Evolutionary conservation across 2,329 filamentous ascomycete genomes (phyloP), one percentile per base, ranked within the genome.

Genomic region (Diaporthe ilicicola): DNA sequence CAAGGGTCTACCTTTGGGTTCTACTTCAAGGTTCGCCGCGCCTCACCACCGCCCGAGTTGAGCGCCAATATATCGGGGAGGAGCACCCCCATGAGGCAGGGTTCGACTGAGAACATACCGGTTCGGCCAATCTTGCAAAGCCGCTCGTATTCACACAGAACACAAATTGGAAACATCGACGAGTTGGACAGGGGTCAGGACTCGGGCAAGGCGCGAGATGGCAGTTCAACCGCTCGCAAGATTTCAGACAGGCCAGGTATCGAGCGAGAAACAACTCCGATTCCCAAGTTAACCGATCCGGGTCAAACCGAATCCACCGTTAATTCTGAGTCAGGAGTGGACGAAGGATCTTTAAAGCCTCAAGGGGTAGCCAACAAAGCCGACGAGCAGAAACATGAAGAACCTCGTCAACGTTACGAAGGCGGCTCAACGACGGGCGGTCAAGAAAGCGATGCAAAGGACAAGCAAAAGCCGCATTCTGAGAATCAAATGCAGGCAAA

Each of bases 1-100:
- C 42, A 51, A 4, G 66, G 66, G 1, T 68, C 66, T 6, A 68
- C 66, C 6, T 68, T 68, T 51, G 66, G 53, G 42, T 68, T 68
- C 44, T 68, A 68, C 2, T 68, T 68, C 53, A 59, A 19, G 22
- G 66, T 42, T 8, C 44, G 66, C 12, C 66, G 44, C 10, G 53
- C 66, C 15, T 42, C 42, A 1, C 53, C 66, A 3, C 66, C 42
- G 22, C 7, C 54, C 17, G 54, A 59, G 1, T 32, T n/a, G 19
- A 39, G n/a, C 29, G 8, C 22, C 12, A 8, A 13, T 4, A 10
- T 15, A 9, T 42, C 66, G 4, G 66, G 51, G 32, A 46, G 50
- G 22, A 59, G 32, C n/a, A 37, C 50, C 9, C 66, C 50, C 13
- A 34, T 55, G 42, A 68, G 66, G 24, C 53, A 68, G 7, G 15